Conservation (phyloP, 495 filamentous ascomycete genomes). For the Wilcoxina mikolae region DNA sequence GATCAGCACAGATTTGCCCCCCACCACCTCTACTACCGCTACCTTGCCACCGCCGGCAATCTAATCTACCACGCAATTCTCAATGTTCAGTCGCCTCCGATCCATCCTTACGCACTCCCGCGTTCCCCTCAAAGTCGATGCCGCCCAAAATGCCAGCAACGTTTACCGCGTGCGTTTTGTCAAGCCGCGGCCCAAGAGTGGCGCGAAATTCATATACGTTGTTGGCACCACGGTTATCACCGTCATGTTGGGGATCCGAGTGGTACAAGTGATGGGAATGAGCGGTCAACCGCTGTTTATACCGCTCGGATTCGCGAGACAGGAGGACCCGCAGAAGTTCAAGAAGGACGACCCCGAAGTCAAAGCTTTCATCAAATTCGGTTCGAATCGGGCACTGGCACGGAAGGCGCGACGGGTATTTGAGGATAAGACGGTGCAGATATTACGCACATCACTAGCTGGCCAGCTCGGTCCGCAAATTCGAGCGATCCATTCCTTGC, state of each 20-base stretch:
- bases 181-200: constrained; percentile 9
- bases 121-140: constrained; percentile 14
- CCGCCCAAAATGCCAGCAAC: constrained; percentile 12
- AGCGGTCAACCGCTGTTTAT: constrained; percentile 18
- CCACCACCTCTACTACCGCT: not conserved
- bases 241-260: not conserved
- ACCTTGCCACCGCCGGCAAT: constrained; percentile 1
- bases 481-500: constrained; percentile 13
- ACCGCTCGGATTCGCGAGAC: constrained; percentile 15
- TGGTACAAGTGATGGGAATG: not conserved
- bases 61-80: too few species aligned
- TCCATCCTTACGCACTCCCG: constrained; percentile 20
- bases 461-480: constrained; percentile 18
- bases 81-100: constrained; percentile 21
- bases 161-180: constrained; percentile 24
- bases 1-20: too few species aligned
- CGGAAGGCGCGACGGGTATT: not conserved
- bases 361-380: constrained; percentile 15
- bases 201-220: not conserved
- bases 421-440: not conserved
- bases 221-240: not conserved
- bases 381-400: constrained; percentile 2
- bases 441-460: constrained; percentile 7
- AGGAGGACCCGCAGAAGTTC: constrained; percentile 11
- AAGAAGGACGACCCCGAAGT: constrained; percentile 14